These are phyloP conservation scores for Gnetum montanum DNA, from an alignment of 75 land plant genomes.

Conservation along the genomic window DNA sequence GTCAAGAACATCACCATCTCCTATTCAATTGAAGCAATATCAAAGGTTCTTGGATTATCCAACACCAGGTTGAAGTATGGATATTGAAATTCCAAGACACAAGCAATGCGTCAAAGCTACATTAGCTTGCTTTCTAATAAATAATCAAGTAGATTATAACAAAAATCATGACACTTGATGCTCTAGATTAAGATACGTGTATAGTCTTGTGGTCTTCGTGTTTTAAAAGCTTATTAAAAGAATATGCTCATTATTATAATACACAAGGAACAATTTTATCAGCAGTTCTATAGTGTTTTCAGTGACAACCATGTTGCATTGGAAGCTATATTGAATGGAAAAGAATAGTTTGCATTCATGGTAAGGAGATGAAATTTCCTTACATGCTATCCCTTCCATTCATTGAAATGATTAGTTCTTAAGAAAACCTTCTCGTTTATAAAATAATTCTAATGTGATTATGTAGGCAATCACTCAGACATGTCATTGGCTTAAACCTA, in stretches of 20 bases:
- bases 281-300: slow-evolving; percentile 70
- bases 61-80: too few species aligned
- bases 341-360: slow-evolving; percentile 73
- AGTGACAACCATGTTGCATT: slow-evolving; percentile 69
- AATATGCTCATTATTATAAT: not conserved
- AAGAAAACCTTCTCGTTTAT: not conserved
- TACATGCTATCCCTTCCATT: not conserved
- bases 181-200: not conserved
- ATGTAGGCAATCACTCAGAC: too few species aligned
- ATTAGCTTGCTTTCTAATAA: not conserved
- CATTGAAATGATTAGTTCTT: too few species aligned
- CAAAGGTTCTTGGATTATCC: too few species aligned
- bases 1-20: too few species aligned
- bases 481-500: too few species aligned
- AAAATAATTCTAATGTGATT: not conserved
- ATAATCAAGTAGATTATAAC: too few species aligned
- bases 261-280: slow-evolving; percentile 64
- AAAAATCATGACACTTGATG: not conserved
- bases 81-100: slow-evolving; percentile 28
- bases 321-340: slow-evolving; percentile 64
- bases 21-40: too few species aligned
- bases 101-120: slow-evolving; percentile 26
- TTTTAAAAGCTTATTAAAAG: not conserved
- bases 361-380: slow-evolving; percentile 14
- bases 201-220: not conserved